Base-by-base conservation (phyloP, 805 yeast species). In the Wickerhamomyces rabaulensis region DNA sequence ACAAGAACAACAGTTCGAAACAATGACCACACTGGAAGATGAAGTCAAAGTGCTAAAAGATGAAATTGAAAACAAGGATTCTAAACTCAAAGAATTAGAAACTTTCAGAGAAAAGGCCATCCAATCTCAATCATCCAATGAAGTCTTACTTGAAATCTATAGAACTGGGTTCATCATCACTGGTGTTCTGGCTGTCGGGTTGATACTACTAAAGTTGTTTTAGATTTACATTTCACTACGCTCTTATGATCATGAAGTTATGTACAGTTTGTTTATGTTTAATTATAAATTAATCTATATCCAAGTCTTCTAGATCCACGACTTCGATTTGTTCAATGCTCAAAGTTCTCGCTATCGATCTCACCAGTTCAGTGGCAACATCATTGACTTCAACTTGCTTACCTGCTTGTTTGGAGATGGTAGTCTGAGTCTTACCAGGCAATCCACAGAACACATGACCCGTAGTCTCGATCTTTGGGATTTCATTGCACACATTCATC, bases 371-470 rank as follows among this genome's bases (percentile, higher is more conserved):
- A 7, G 62, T 54, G 2, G 78, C 73, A 12, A 81, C 73, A 4
- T 66, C 67, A n/a, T 61, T 58, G 6, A 51, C 45, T 2, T 41
- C 26, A 8, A 51, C 42, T 17, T 55, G 51, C 7, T 59, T 62
- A 4, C 60, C 63, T 9, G 43, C 25, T 41, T 60, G 57, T 15
- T 66, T 61, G 3, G 61, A 46, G 27, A 85, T 69, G 5, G 81
- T 75, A 0, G 85, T 79, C 23, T 86, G 84, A n/a, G 55, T 54
- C 38, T 75, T 74, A 7, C 76, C 79, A 0, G 84, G 79, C 29
- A 91, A 69, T 1, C 98, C 98, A 68, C 99, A 94, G 75, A 95
- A 87, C 6, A 80, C 82, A 52, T 87, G 79, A 0, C 75, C 66
- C 1, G 69, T 58, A 26, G 73, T 70, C 49, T 88, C 84, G 55